phyloP scores from a whole-genome alignment of 179 eudicot genomes.

The Heliamphora pulchella region DNA sequence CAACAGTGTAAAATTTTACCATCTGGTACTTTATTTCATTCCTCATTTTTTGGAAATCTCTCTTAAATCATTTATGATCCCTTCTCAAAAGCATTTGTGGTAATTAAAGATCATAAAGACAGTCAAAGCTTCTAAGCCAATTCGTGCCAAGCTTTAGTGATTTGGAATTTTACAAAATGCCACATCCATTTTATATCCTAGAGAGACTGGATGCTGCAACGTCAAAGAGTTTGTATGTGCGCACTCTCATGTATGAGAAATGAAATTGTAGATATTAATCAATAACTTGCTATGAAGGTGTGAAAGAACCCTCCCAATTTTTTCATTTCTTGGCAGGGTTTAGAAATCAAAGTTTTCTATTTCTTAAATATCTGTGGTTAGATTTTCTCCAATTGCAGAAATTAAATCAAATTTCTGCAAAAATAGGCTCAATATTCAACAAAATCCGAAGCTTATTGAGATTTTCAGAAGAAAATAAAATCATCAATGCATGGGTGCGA shows the following conservation, averaged over 20 bases:
- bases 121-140: neutral
- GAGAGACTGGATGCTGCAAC: neutral
- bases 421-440: neutral
- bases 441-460: neutral
- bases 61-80: neutral
- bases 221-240: neutral
- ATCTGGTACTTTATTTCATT: neutral
- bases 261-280: neutral
- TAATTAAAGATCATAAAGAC: neutral
- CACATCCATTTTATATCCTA: neutral
- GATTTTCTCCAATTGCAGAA: neutral
- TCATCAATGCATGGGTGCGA: neutral
- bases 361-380: neutral
- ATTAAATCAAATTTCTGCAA: neutral
- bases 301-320: neutral
- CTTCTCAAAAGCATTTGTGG: neutral
- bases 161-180: neutral
- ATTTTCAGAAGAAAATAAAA: neutral
- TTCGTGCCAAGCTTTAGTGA: neutral
- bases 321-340: neutral
- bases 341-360: neutral
- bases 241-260: neutral
- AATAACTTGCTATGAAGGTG: neutral
- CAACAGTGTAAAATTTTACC: neutral
- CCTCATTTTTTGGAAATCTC: neutral